A percentile compares a stretch with the other conserved stretches of the same genome.
phyloP scores from a whole-genome alignment of 345 rosid genomes.

The Orychophragmus violaceus region DNA sequence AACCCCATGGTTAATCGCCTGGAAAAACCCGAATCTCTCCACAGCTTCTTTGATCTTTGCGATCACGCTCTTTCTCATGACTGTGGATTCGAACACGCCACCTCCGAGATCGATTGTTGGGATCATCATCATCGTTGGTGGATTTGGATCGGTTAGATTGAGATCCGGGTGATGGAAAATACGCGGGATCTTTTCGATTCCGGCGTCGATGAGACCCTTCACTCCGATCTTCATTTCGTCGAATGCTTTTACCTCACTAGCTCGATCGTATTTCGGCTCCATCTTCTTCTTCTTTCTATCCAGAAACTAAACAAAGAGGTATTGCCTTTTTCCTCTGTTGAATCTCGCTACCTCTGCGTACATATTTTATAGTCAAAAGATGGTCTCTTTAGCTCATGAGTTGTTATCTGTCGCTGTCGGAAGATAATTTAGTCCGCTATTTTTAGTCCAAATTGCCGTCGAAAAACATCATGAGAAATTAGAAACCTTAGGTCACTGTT shows the following conservation, averaged over 20 bases:
- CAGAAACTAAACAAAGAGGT: no score
- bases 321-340: no score
- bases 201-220: slow-evolving; percentile 31
- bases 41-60: slow-evolving; percentile 6
- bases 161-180: slow-evolving; percentile 19
- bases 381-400: no score
- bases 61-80: background rate
- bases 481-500: no score
- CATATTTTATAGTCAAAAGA: no score
- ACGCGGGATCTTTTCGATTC: slow-evolving; percentile 20
- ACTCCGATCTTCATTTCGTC: slow-evolving; percentile 25
- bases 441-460: no score
- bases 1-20: slow-evolving; percentile 25
- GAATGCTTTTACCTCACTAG: slow-evolving; percentile 24
- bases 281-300: background rate
- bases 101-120: slow-evolving; percentile 24
- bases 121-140: background rate
- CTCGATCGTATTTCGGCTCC: background rate
- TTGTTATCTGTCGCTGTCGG: no score
- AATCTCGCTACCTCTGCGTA: no score
- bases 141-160: background rate
- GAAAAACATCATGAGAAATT: no score
- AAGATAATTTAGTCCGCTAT: no score
- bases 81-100: background rate
- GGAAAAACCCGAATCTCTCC: slow-evolving; percentile 20